Evolutionary conservation across 2,329 filamentous ascomycete genomes (phyloP).

Genomic region (Alternaria sp.): DNA sequence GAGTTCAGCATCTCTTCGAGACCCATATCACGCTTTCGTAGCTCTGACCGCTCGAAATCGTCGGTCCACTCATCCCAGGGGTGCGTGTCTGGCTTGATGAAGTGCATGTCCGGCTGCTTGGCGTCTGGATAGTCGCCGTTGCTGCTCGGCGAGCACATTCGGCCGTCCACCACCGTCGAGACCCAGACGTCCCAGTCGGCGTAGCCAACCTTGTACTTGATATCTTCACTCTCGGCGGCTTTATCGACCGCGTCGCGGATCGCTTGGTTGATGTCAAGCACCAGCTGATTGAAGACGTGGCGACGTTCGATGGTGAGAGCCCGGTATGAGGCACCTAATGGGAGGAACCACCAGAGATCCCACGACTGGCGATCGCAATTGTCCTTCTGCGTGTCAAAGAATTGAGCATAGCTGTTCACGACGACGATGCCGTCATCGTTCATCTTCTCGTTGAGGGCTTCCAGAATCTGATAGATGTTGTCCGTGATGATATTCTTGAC

Average conservation of each 20-base stretch:
- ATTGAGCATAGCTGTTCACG: constrained; percentile 2
- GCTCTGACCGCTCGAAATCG: background rate
- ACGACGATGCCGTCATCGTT: constrained; percentile 3
- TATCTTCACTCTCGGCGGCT: background rate
- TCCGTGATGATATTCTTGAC: background rate
- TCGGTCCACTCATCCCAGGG: background rate
- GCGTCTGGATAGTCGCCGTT: constrained; percentile 5
- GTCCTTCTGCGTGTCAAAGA: background rate
- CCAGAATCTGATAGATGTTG: constrained; percentile 3
- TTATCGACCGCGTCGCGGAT: background rate
- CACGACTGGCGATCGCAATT: constrained; percentile 5
- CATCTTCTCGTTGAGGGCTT: constrained; percentile 8
- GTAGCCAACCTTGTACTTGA: constrained; percentile 9
- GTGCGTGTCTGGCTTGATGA: constrained; percentile 9
- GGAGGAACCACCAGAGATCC: constrained; percentile 1
- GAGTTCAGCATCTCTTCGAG: background rate
- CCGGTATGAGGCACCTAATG: background rate
- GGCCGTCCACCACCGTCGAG: background rate
- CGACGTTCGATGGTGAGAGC: constrained; percentile 2
- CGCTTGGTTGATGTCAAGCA: constrained; percentile 1
- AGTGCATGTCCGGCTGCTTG: constrained; percentile 5
- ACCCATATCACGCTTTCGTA: constrained; percentile 1
- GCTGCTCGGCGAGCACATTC: constrained; percentile 7
- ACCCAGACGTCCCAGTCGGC: constrained; percentile 6
- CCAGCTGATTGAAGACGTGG: constrained; percentile 3